These are phyloP conservation scores for Ustilago xerochloae DNA, from an alignment of 1,284 basidiomycete genomes.

Conservation along the genomic window DNA sequence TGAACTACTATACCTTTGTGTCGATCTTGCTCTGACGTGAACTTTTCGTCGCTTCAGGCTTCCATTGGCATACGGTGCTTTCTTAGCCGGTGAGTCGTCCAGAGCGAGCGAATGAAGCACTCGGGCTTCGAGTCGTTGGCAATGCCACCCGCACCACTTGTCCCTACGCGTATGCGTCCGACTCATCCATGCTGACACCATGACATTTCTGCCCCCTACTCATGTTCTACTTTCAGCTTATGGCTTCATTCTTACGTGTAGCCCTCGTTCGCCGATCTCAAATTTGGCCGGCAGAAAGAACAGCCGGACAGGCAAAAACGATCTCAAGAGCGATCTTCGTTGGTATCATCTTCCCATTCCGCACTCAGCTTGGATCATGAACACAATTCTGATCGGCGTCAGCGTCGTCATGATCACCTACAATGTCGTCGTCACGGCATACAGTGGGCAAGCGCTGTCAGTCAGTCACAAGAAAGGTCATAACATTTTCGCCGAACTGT, in stretches of 20 bases:
- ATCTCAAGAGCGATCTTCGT: neutral
- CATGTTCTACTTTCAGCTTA: neutral
- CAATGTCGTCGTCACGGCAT: neutral
- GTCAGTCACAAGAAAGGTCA: neutral
- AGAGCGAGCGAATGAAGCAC: too few relatives aligned
- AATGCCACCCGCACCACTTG: too few relatives aligned
- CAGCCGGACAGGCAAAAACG: neutral
- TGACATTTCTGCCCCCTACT: neutral
- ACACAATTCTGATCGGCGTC: slow-evolving; percentile 14
- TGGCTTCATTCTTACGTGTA: slow-evolving; percentile 29
- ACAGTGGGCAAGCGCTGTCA: neutral
- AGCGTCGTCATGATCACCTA: slow-evolving; percentile 6
- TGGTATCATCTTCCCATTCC: slow-evolving; percentile 25
- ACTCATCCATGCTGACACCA: neutral
- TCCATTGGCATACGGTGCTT: neutral
- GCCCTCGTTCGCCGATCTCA: slow-evolving; percentile 25
- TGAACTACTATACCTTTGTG: neutral
- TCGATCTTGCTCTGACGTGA: neutral
- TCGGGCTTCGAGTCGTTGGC: too few relatives aligned
- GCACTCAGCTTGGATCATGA: slow-evolving; percentile 20
- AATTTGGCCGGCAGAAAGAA: neutral
- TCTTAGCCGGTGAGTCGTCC: neutral
- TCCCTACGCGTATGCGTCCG: neutral
- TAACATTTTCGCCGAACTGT: neutral
- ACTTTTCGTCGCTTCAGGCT: neutral